These are phyloP conservation scores for Monilinia laxa DNA, from an alignment of 2,329 filamentous ascomycete genomes.

Conservation along the genomic window DNA sequence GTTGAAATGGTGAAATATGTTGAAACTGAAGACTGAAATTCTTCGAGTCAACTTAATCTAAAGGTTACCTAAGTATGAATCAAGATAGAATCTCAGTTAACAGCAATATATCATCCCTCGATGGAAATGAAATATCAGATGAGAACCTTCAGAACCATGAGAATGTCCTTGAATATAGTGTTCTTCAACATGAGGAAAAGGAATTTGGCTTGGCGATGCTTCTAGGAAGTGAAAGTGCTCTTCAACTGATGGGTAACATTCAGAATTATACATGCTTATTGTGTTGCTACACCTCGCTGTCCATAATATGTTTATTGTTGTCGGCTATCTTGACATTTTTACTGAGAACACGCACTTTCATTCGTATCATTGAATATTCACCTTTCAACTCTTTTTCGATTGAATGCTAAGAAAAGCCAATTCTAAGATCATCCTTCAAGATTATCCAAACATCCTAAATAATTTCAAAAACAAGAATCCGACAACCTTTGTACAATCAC, in stretches of 20 bases:
- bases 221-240: not conserved
- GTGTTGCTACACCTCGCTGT: not conserved
- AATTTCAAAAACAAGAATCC: not conserved
- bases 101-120: not conserved
- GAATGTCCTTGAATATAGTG: not conserved
- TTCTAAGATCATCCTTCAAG: not conserved
- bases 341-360: not conserved
- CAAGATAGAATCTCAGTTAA: not conserved
- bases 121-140: not conserved
- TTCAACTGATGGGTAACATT: not conserved
- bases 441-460: not conserved
- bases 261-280: not conserved
- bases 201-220: not conserved
- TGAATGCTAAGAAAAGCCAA: not conserved
- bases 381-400: not conserved
- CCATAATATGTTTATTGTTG: not conserved
- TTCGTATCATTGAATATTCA: not conserved
- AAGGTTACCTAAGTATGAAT: not conserved
- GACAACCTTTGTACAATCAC: not conserved
- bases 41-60: conserved; percentile 26
- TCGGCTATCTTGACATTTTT: not conserved
- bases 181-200: not conserved
- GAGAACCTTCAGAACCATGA: not conserved
- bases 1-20: conserved; percentile 34
- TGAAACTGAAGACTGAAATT: conserved; percentile 31